Base-by-base conservation (phyloP, 2,329 filamentous ascomycete genomes). In the Paraphoma sp. region DNA sequence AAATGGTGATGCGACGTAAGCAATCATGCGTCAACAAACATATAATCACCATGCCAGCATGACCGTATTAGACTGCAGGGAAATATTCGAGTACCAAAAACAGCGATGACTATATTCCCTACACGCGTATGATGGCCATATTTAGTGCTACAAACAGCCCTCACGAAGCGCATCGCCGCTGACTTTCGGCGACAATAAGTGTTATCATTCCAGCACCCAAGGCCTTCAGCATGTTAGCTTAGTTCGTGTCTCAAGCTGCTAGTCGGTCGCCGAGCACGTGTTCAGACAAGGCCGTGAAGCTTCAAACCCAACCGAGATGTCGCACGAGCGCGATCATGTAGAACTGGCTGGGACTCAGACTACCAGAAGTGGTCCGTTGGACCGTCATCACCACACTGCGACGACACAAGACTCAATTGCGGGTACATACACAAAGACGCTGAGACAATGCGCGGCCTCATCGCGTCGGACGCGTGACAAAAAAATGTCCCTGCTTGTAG, bases 401-500 rank as follows among this genome's bases (percentile, higher is more conserved):
- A 41, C 51, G 47, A 53, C 48, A 18, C 46, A 45, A 60, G 56
- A 54, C 41, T 53, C 54, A 54, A 41, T 51, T 62, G 62, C 61
- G 53, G 59, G 58, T 63, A 67, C 59, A 64, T 62, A 60, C 60
- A 65, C 43, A 53, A 42, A 56, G 31, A 56, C 18, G 46, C 51
- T 47, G 51, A 53, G 47, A 62, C 59, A 53, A 45, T 45, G 29
- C 29, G 51, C 48, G 41, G 60, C 54, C 55, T 59, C 55, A 54
- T 48, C 65, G 62, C 62, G 59, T 56, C 53, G 51, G 18, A 64
- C 68, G 65, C 64, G 70, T 72, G 64, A 70, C 62, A 60, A 73
- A 65, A 59, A 59, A 66, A 77, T 87, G 86, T 87, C 76, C 82
- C 85, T 83, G 79, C 83, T 84, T 80, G 81, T 81, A 88, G 86